These are phyloP conservation scores for Canna indica DNA, from an alignment of 176 grass and related monocot genomes.

Conservation along the genomic window DNA sequence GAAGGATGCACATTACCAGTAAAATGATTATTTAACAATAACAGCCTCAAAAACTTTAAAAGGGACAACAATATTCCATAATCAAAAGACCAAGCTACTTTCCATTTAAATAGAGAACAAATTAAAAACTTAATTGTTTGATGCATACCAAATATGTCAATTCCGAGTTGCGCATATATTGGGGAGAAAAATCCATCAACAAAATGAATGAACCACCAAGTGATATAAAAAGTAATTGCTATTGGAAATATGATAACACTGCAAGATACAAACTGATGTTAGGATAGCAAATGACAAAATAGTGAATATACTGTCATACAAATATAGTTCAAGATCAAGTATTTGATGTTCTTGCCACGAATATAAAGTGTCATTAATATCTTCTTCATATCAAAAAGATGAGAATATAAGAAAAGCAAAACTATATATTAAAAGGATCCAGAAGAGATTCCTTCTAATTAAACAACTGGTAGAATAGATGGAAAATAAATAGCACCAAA, in stretches of 20 bases:
- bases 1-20: too few species aligned
- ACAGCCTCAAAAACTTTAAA: too few species aligned
- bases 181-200: conserved; percentile 82
- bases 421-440: background rate
- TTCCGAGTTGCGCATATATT: conserved; percentile 60
- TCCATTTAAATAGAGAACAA: background rate
- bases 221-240: conserved; percentile 73
- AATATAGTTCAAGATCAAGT: background rate
- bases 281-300: conserved; percentile 8
- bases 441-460: background rate
- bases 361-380: background rate
- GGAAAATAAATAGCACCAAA: background rate
- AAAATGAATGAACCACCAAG: conserved; percentile 79
- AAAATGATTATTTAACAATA: too few species aligned
- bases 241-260: conserved; percentile 81
- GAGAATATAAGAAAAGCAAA: background rate
- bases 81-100: background rate
- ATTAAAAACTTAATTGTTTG: background rate
- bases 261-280: background rate
- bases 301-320: too few species aligned
- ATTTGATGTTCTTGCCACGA: background rate
- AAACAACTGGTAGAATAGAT: background rate
- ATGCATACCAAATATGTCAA: conserved; percentile 62
- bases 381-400: background rate
- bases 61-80: too few species aligned